Conservation (phyloP, 495 filamentous ascomycete genomes). For the Viridothelium virens region DNA sequence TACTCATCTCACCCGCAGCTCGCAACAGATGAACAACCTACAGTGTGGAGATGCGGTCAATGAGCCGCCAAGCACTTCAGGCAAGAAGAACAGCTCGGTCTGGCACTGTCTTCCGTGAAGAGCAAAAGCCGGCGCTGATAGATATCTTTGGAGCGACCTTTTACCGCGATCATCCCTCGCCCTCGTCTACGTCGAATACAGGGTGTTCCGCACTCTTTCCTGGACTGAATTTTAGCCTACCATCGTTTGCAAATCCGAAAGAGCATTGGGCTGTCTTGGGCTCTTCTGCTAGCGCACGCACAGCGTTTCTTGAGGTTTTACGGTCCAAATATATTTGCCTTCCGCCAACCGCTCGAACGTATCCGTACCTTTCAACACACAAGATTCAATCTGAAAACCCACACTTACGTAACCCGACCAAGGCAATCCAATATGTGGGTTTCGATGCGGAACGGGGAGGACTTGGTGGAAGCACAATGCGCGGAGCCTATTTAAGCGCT, state of each 20-base stretch:
- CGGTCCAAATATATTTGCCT: constrained; percentile 63
- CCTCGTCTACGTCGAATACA: constrained; percentile 31
- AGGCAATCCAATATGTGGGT: constrained; percentile 75
- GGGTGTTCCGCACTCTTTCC: constrained; percentile 57
- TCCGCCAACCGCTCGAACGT: constrained; percentile 64
- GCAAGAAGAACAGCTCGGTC: background rate
- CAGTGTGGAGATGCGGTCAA: background rate
- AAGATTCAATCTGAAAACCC: constrained; percentile 50
- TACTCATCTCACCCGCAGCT: no score
- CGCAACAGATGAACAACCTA: background rate
- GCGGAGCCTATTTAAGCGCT: constrained; percentile 76
- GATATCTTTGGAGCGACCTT: constrained; percentile 69
- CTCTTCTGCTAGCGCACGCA: constrained; percentile 61
- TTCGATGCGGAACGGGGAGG: constrained; percentile 51
- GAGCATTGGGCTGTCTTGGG: constrained; percentile 73
- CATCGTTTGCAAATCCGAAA: constrained; percentile 38
- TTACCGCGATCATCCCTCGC: constrained; percentile 65
- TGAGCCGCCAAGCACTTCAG: background rate
- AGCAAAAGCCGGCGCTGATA: constrained; percentile 40
- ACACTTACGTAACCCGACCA: constrained; percentile 46
- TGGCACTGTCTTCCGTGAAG: background rate
- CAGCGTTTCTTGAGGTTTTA: constrained; percentile 67
- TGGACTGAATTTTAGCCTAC: constrained; percentile 57
- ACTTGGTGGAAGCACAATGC: constrained; percentile 45
- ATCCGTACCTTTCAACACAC: constrained; percentile 63